Evolutionary conservation across 2,329 filamentous ascomycete genomes (phyloP), one percentile per base, ranked within the genome.

Genomic region (Aschersonia sp.): DNA sequence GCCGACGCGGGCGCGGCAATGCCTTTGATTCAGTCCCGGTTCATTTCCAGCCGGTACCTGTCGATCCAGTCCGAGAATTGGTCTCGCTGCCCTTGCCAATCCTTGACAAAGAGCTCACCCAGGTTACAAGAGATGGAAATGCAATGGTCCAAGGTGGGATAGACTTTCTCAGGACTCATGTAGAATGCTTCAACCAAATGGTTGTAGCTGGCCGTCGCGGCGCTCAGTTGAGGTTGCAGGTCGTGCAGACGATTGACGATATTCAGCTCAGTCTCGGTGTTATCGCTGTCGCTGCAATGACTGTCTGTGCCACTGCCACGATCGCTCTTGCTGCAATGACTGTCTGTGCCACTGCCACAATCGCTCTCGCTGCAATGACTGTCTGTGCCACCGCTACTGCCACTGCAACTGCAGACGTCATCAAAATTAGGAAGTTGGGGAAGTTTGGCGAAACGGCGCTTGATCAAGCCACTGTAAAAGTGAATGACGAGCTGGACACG

Each of bases 41-140:
- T 74, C 11, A 78, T 70, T 53, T 75, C 69, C 32, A 60, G 56
- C 56, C 72, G 70, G 52, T 78, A 79, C 51, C 72, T 75, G 9
- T 67, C 69, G n/a, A 74, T 78, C 88, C 88, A 94, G 12, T 75
- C 69, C 0, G 81, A 83, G 58, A 94, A 94, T 56, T 83, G 85
- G 56, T 95, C 88, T 14, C 76, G 71, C 44, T 73, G 64, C 0
- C 74, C 81, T 3, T 74, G 64, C 84, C 84, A 89, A 22, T 72
- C 70, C 49, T 70, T 66, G 45, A 68, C 66, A 10, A 86, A 62
- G 44, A 81, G 58, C 48, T 76, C 71, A 0, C 74, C 71, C 0
- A 72, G 74, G 1, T 63, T 66, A 53, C 75, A 74, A 0, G 83
- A 80, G 45, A 79, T 73, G 1, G 68, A 65, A 50, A 81, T 78